These are phyloP conservation scores for Mucor lusitanicus DNA, from an alignment of 371 early-diverging fungal species.

Conservation along the genomic window DNA sequence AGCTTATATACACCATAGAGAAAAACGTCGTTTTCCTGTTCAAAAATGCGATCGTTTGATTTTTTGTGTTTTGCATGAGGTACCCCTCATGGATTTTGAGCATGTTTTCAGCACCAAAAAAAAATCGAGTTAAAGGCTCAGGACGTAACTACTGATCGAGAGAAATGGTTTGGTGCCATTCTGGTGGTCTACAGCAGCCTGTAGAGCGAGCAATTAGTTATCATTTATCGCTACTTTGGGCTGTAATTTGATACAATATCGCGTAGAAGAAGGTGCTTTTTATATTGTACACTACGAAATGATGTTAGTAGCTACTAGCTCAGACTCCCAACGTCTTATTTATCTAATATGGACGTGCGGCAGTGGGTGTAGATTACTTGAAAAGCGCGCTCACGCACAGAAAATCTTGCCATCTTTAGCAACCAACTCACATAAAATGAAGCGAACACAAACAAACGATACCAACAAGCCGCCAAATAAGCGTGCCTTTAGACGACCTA, in stretches of 20 bases:
- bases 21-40: too few species aligned
- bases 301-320: too few species aligned
- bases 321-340: not conserved
- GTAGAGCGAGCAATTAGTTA: not conserved
- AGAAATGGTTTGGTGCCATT: not conserved
- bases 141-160: not conserved
- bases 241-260: not conserved
- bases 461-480: not conserved
- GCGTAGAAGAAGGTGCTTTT: not conserved
- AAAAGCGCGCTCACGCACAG: not conserved
- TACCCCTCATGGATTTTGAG: not conserved
- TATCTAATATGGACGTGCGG: not conserved
- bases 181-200: not conserved
- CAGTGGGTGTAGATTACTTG: not conserved
- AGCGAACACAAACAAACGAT: not conserved
- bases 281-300: too few species aligned
- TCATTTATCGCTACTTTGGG: not conserved
- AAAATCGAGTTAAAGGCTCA: too few species aligned
- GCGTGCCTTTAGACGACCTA: not conserved
- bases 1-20: too few species aligned
- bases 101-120: not conserved
- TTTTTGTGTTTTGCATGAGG: too few species aligned
- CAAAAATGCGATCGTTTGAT: too few species aligned
- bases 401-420: not conserved
- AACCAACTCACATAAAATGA: not conserved